Base-by-base conservation (phyloP, 768 basidiomycete species). In the Trametes cingulata region DNA sequence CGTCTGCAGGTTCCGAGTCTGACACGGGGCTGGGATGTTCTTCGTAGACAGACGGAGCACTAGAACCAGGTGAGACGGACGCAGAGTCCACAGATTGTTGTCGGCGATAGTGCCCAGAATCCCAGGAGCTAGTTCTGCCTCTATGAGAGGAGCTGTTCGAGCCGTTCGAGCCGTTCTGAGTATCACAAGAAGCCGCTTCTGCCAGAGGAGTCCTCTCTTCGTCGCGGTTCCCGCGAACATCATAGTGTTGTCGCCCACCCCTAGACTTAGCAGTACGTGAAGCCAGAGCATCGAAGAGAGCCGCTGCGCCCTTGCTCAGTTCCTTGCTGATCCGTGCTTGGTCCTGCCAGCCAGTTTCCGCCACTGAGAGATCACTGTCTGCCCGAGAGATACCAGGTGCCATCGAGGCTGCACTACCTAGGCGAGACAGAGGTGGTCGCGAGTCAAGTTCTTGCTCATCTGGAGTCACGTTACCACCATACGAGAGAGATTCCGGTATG, bases 291-390 rank as follows among this genome's bases (percentile, higher is more conserved):
- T 72, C 74, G 59, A 85, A 80, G 42, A 84, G 68, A 33, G 74
- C 79, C 59, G 81, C 78, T 1, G 82, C 81, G 12, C 79, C 82
- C n/a, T 69, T 65, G 58, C 82, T 84, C 39, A 77, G 62, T 36
- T 72, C 63, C 17, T 74, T 72, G 47, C 76, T 69, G 6, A 69
- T 76, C 6, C 57, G 56, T 8, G 20, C 40, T 10, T 52, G 56
- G 9, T 58, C 52, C 14, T 53, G 40, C 56, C 56, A 63, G 3
- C 40, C 46, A 53, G 39, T 25, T 1, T 63, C 52, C 6, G 81
- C 69, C 15, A 80, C 76, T 0, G 82, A 83, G 52, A 77, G 54
- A 19, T 80, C 78, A 50, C 84, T 85, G 17, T 83, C 81, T 2
- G 74, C 70, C 43, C 76, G 77, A 6, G 78, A 72, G 56, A 39